These are phyloP conservation scores for Phytophthora syringae DNA, from an alignment of 352 stramenopile genomes.

Conservation along the genomic window DNA sequence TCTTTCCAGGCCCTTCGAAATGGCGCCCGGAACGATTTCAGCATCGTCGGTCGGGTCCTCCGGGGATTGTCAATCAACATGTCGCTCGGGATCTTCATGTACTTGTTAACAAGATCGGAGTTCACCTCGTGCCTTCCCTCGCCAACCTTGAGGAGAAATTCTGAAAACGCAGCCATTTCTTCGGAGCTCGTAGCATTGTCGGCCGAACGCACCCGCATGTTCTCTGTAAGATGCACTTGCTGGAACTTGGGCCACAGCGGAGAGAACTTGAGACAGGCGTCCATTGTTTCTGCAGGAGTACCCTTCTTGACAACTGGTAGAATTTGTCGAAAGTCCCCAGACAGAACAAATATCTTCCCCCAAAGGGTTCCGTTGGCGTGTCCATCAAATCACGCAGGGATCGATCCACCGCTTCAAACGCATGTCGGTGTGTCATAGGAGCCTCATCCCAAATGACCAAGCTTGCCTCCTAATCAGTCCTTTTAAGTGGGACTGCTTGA, in stretches of 20 bases:
- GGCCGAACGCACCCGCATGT: not conserved
- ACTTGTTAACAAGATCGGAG: not conserved
- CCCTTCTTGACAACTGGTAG: slow-evolving; percentile 19
- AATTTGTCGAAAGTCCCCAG: slow-evolving; percentile 21
- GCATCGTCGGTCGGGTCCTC: too few relatives aligned
- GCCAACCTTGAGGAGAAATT: not conserved
- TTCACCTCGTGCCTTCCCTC: slow-evolving; percentile 4
- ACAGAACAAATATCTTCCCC: slow-evolving; percentile 35
- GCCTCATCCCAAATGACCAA: too few relatives aligned
- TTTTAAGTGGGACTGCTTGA: too few relatives aligned
- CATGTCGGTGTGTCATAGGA: too few relatives aligned
- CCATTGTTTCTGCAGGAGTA: slow-evolving; percentile 4
- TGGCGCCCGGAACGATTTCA: not conserved
- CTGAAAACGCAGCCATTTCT: slow-evolving; percentile 3
- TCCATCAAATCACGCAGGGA: slow-evolving; percentile 28
- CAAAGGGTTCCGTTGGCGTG: slow-evolving; percentile 27
- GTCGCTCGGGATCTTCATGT: not conserved
- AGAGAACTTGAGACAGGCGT: slow-evolving; percentile 2
- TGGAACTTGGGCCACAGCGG: not conserved
- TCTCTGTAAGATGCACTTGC: slow-evolving; percentile 3
- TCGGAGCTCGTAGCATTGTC: not conserved
- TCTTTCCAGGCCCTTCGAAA: too few relatives aligned
- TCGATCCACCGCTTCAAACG: slow-evolving; percentile 30
- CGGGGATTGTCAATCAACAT: slow-evolving; percentile 4
- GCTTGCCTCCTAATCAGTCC: too few relatives aligned